Evolutionary conservation across 192 early-diverging fungal species (phyloP), one percentile per base, ranked within the genome.

Genomic region (Linnemannia hyalina): DNA sequence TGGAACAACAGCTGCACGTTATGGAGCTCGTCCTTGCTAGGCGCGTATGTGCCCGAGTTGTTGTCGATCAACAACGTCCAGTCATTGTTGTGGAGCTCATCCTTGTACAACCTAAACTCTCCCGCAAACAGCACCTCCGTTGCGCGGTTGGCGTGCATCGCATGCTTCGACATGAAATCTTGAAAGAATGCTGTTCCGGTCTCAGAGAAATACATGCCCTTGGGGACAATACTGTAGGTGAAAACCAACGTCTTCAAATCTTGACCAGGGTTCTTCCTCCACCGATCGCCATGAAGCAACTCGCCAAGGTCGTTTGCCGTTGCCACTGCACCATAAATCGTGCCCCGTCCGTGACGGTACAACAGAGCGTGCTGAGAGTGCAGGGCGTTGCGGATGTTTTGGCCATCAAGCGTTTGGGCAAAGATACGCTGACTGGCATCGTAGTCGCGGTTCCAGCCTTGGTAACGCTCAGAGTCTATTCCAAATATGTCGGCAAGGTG

Each of bases 161-260:
- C 77, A 69, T 78, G 77, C 69, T 78, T 78, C 32, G 77, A 78
- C 77, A 78, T 78, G 40, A 78, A 78, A 57, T 78, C 77, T 22
- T 78, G 77, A 40, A 78, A 78, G 69, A 78, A 78, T 11, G 77
- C 77, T 7, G 68, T 70, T 16, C 77, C 77, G 15, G 77, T 78
- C 23, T 78, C 77, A 0, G 77, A 78, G 40, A 78, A 78, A 49
- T 78, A 78, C 65, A 78, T 36, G 32, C 77, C 77, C 40, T 60
- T 57, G 49, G 77, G 77, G 2, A 78, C 32, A 55, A 78, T 78
- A 15, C 44, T 52, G 52, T 78, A 78, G 0, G 77, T 78, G 20
- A 78, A 78, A 20, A 78, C 77, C 7, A 54, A 38, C n/a, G 49
- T 78, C 77, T 29, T 70, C 68, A 78, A 32, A 38, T 78, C 77